Evolutionary conservation across 352 stramenopile genomes (phyloP).

Genomic region (Phytophthora pseudosyringae): DNA sequence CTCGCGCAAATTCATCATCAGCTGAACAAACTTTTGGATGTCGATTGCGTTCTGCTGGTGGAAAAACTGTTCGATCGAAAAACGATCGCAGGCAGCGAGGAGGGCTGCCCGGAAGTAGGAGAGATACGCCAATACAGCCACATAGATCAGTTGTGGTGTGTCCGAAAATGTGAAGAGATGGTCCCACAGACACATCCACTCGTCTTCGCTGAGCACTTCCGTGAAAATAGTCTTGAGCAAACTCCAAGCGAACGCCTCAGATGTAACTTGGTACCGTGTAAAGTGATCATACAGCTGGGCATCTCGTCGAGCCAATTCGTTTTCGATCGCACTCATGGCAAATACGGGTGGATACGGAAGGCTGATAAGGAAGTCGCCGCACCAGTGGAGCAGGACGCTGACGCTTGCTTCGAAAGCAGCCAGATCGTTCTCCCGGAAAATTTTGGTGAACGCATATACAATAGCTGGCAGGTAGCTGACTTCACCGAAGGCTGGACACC

Average conservation of each 20-base stretch:
- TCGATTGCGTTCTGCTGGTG: constrained; percentile 86
- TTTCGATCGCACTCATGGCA: constrained; percentile 72
- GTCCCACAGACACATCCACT: constrained; percentile 92
- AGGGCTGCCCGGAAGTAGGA: constrained; percentile 73
- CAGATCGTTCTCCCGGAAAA: constrained; percentile 88
- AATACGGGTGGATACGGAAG: constrained; percentile 85
- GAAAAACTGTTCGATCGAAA: constrained; percentile 87
- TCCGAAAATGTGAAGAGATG: constrained; percentile 81
- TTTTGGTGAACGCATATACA: constrained; percentile 90
- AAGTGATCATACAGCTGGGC: constrained; percentile 83
- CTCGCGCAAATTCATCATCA: constrained; percentile 63
- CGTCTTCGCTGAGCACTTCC: constrained; percentile 86
- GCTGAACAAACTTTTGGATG: constrained; percentile 71
- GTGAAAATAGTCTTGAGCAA: constrained; percentile 90
- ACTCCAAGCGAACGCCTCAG: constrained; percentile 83
- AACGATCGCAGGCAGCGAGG: constrained; percentile 53
- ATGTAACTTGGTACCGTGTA: constrained; percentile 59
- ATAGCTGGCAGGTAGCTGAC: constrained; percentile 80
- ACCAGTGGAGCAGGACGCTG: constrained; percentile 89
- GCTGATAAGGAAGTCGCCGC: constrained; percentile 76
- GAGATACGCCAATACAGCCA: constrained; percentile 77
- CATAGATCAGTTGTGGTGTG: constrained; percentile 65
- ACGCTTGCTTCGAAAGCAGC: constrained; percentile 91
- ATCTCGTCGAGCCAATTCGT: constrained; percentile 73
- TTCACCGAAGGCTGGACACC: constrained; percentile 92